Percentiles rank a stretch among this genome's conserved stretches.
Evolutionary conservation across 192 early-diverging fungal genomes (phyloP).

Genomic region (Coemansia sp.): DNA sequence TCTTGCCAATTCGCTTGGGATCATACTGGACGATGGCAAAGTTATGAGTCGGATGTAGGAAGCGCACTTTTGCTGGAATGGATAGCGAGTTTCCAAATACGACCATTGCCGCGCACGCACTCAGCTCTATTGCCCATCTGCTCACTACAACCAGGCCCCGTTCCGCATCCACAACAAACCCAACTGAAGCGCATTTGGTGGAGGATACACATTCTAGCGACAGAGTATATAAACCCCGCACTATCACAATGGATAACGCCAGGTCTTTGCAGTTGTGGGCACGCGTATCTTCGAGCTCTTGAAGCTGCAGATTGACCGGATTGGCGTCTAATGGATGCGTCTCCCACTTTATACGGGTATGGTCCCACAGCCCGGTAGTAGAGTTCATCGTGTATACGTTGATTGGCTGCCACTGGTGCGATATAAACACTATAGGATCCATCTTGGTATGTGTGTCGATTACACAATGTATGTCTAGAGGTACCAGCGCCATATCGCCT

Average conservation of each 20-base stretch:
- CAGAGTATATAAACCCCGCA: conserved; percentile 19
- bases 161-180: conserved; percentile 75
- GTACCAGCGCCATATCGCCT: conserved; percentile 50
- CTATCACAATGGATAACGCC: conserved; percentile 32
- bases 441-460: conserved; percentile 19
- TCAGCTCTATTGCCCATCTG: conserved; percentile 76
- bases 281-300: conserved; percentile 21
- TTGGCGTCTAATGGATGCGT: conserved; percentile 9
- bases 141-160: conserved; percentile 79
- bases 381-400: conserved; percentile 41
- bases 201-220: conserved; percentile 21
- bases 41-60: conserved; percentile 87
- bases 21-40: conserved; percentile 84
- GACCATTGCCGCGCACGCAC: conserved; percentile 74
- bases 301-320: conserved; percentile 24
- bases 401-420: conserved; percentile 40
- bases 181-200: conserved; percentile 46
- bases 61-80: conserved; percentile 78
- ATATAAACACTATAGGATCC: neutral
- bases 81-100: conserved; percentile 86
- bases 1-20: conserved; percentile 66
- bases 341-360: conserved; percentile 10
- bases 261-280: conserved; percentile 22
- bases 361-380: conserved; percentile 46
- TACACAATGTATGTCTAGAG: conserved; percentile 26